Evolutionary conservation across 2,329 filamentous ascomycete genomes (phyloP), one percentile per base, ranked within the genome.

Genomic region (Trichoderma guizhouense): DNA sequence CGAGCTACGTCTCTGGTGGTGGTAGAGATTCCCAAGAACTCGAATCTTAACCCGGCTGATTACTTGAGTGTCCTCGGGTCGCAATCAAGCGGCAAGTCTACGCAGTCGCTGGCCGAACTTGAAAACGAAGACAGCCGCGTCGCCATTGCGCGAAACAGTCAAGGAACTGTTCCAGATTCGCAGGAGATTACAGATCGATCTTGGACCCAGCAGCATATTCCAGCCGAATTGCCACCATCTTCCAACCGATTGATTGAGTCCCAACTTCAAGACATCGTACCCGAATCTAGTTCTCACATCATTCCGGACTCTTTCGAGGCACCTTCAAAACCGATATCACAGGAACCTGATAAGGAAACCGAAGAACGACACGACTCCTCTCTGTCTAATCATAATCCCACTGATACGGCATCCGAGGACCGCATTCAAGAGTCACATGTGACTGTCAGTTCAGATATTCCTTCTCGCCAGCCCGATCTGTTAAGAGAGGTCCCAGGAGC

Each of bases 141-240:
- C 57, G 71, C 75, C 12, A 66, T 84, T 70, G 76, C 78, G 5
- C 74, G 78, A 30, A 71, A 79, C 47, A 83, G 80, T 71, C 78
- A 80, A 68, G 74, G 74, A 30, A 84, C 82, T 4, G 82, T 86
- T 28, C 83, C 83, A 0, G 84, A 86, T 72, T 86, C 84, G 0
- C 83, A 85, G 72, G 83, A 82, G 39, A 74, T 73, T 11, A 79
- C 79, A n/a, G 76, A 74, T 12, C 76, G 75, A 66, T 73, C 74
- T 14, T 76, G 74, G 71, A 73, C 76, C 5, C 74, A 75, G 61
- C 43, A 60, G 24, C 58, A 64, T n/a, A 36, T 65, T 63, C 18
- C 61, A 53, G 30, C 57, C 18, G 58, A 57, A n/a, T 2, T 34
- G 26, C 24, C n/a, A 14, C 21, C 30, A 43, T 28, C 66, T 26